A percentile compares a stretch with the other conserved stretches of the same genome.
Conservation (phyloP, 1,284 basidiomycete genomes). For the Trichosporon sp. region DNA sequence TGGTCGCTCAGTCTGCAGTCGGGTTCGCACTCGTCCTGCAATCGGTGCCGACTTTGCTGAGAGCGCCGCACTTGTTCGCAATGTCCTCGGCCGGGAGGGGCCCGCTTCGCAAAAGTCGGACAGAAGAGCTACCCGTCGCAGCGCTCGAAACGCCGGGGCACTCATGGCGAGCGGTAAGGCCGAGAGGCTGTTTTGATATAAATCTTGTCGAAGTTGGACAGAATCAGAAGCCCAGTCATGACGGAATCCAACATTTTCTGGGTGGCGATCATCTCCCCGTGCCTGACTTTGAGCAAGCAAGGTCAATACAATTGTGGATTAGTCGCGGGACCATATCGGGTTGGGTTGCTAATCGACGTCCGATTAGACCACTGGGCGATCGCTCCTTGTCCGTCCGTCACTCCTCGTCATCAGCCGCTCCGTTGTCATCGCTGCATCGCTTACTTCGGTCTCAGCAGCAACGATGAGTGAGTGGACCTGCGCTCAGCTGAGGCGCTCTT, state of each 20-base stretch:
- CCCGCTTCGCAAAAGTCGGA: background rate
- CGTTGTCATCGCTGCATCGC: background rate
- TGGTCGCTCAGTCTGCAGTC: background rate
- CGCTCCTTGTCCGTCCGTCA: background rate
- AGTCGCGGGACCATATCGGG: background rate
- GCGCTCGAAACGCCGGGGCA: background rate
- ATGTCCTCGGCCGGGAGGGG: background rate
- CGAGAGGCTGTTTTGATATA: background rate
- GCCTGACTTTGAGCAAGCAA: no score
- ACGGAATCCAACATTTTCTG: background rate
- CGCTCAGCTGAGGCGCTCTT: background rate
- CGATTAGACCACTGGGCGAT: background rate
- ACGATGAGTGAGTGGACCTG: background rate
- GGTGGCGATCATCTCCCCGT: background rate
- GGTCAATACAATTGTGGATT: background rate
- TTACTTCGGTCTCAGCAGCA: background rate
- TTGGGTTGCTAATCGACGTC: background rate
- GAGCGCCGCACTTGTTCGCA: background rate
- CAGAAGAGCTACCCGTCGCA: background rate
- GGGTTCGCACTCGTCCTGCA: background rate
- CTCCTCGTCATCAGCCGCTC: slow-evolving; percentile 1
- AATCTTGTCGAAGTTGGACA: background rate
- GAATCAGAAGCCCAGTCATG: background rate
- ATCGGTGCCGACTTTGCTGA: background rate
- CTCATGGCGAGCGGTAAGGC: background rate